phyloP scores from a whole-genome alignment of 2,329 filamentous ascomycete species.

The Aspergillus amoenus region DNA sequence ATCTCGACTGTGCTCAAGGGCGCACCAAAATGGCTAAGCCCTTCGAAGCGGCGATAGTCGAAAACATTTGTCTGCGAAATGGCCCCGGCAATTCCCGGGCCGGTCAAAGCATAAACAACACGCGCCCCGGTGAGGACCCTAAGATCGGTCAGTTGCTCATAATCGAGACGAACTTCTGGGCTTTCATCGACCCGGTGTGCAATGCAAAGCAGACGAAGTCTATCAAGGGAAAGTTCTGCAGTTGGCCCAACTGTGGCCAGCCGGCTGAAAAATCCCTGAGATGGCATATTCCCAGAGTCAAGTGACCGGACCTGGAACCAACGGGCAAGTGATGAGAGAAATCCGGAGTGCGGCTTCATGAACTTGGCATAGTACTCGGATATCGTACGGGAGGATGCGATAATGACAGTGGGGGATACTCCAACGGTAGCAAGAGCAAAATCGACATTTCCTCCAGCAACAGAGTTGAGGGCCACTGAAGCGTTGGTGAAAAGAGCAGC shows the following conservation, averaged over 20 bases:
- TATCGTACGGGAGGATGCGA: conserved; percentile 73
- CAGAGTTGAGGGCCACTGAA: conserved; percentile 84
- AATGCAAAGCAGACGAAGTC: conserved; percentile 77
- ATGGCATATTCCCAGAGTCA: conserved; percentile 72
- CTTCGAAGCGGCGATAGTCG: conserved; percentile 67
- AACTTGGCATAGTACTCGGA: conserved; percentile 65
- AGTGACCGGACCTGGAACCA: conserved; percentile 70
- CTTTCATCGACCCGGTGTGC: conserved; percentile 68
- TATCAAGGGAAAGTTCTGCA: conserved; percentile 53
- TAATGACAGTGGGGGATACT: conserved; percentile 77
- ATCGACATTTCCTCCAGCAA: conserved; percentile 71
- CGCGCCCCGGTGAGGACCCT: conserved; percentile 77
- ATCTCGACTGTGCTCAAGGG: conserved; percentile 80
- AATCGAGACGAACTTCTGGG: conserved; percentile 63
- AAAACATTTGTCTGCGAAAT: conserved; percentile 84
- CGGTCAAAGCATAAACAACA: conserved; percentile 81
- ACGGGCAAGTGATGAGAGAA: conserved; percentile 67
- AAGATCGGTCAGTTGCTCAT: conserved; percentile 72
- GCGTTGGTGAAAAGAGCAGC: conserved; percentile 81
- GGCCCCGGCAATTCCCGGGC: conserved; percentile 80
- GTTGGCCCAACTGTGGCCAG: conserved; percentile 39
- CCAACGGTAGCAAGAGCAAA: conserved; percentile 71
- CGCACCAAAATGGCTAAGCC: conserved; percentile 71
- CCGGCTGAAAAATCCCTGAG: conserved; percentile 59
- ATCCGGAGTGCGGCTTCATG: conserved; percentile 58